phyloP scores from a whole-genome alignment of 2,329 filamentous ascomycete genomes.

The Chaetomiaceae sp. region DNA sequence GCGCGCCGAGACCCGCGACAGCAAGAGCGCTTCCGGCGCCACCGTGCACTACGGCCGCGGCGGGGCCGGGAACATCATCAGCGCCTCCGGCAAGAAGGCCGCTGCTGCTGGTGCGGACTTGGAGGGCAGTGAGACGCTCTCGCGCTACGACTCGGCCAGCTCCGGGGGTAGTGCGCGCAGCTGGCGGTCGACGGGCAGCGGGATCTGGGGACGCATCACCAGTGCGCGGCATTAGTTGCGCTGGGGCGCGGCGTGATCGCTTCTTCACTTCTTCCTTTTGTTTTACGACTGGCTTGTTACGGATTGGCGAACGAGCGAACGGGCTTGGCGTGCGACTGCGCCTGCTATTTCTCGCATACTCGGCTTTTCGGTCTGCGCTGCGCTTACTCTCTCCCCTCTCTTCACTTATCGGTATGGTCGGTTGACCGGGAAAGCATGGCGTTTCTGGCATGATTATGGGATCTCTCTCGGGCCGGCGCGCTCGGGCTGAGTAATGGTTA shows the following conservation, averaged over 20 bases:
- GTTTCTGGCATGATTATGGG: conserved; percentile 8
- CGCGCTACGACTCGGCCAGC: conserved; percentile 19
- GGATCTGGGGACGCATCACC: conserved; percentile 38
- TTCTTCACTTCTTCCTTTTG: no score
- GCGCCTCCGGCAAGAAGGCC: not conserved
- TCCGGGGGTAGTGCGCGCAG: conserved; percentile 20
- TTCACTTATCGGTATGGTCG: not conserved
- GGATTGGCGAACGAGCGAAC: not conserved
- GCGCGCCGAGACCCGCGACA: conserved; percentile 47
- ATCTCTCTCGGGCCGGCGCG: not conserved
- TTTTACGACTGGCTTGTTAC: no score
- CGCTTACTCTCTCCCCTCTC: not conserved
- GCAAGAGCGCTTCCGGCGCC: conserved; percentile 43
- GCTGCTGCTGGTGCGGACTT: not conserved
- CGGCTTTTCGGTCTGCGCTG: not conserved
- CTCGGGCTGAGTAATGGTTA: conserved; percentile 3
- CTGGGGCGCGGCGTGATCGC: not conserved
- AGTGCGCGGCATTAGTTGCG: conserved; percentile 16
- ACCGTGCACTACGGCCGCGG: conserved; percentile 58
- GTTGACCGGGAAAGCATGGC: conserved; percentile 14
- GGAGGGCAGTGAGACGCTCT: not conserved
- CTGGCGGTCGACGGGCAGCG: conserved; percentile 14
- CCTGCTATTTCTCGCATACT: not conserved
- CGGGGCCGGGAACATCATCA: conserved; percentile 54
- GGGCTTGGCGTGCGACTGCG: no score